Percentiles rank a stretch among this genome's conserved stretches.
These are phyloP conservation scores for Globisporangium emineosum DNA, from an alignment of 352 stramenopile species.

Conservation along the genomic window DNA sequence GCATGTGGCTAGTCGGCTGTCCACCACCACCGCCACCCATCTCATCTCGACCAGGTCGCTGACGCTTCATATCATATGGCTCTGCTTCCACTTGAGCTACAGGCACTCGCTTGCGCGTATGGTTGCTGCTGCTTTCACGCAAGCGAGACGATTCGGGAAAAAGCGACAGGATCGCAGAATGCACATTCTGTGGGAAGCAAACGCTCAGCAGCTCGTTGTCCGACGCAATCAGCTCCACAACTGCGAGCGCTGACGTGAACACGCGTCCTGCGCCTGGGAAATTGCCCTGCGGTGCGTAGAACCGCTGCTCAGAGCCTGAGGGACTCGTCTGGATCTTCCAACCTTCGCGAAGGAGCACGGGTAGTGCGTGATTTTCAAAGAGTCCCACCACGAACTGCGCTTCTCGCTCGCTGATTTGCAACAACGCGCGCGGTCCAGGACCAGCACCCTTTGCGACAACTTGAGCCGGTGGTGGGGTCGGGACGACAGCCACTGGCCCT, in stretches of 20 bases:
- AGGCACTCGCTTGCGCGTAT: conserved; percentile 21
- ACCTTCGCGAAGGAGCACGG: conserved; percentile 54
- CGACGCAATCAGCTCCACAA: conserved; percentile 74
- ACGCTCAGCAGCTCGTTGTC: conserved; percentile 51
- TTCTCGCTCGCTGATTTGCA: conserved; percentile 72
- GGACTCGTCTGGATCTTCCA: conserved; percentile 52
- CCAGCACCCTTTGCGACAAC: background rate
- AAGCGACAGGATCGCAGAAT: conserved; percentile 67
- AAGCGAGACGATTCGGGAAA: conserved; percentile 32
- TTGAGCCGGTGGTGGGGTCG: background rate
- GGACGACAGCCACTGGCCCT: background rate
- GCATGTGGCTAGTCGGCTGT: conserved; percentile 6
- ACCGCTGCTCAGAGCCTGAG: conserved; percentile 34
- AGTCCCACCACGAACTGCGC: conserved; percentile 70
- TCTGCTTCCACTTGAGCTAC: conserved; percentile 10
- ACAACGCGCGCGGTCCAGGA: conserved; percentile 10
- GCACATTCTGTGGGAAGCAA: conserved; percentile 75
- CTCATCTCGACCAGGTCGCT: conserved; percentile 18
- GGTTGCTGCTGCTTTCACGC: conserved; percentile 3
- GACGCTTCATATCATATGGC: conserved; percentile 32
- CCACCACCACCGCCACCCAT: background rate
- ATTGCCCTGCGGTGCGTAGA: conserved; percentile 34
- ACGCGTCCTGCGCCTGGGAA: conserved; percentile 29
- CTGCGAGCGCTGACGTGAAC: conserved; percentile 60
- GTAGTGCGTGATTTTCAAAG: conserved; percentile 80